These are phyloP conservation scores for Colletotrichum sp. DNA, from an alignment of 2,329 filamentous ascomycete genomes.

Conservation along the genomic window DNA sequence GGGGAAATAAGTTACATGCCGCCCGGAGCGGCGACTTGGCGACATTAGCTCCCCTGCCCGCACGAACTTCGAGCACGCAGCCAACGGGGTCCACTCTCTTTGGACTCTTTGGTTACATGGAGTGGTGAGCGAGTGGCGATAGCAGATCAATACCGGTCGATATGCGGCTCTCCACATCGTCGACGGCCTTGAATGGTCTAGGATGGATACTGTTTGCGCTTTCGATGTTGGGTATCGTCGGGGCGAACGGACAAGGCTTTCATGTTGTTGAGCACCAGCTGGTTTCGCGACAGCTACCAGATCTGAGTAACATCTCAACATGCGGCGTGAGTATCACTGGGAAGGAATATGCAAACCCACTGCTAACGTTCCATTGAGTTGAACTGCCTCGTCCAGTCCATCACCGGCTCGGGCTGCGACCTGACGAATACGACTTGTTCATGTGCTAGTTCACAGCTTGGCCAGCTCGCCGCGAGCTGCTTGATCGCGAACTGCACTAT, in stretches of 20 bases:
- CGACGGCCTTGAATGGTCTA: not conserved
- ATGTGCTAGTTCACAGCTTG: slow-evolving; percentile 7
- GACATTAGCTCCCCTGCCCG: not conserved
- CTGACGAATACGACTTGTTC: slow-evolving; percentile 19
- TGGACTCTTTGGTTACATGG: not conserved
- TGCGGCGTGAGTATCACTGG: not conserved
- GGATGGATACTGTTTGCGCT: not conserved
- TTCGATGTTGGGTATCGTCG: not conserved
- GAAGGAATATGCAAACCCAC: not conserved
- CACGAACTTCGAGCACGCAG: not conserved
- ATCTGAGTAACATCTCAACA: slow-evolving; percentile 9
- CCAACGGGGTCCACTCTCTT: not conserved
- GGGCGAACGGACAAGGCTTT: not conserved
- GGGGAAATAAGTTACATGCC: not conserved
- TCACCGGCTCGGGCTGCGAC: slow-evolving; percentile 11
- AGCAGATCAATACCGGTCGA: not conserved
- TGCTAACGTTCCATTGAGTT: not conserved
- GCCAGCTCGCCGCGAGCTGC: not conserved
- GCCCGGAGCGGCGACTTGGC: not conserved
- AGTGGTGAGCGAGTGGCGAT: not conserved
- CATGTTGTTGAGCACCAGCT: not conserved
- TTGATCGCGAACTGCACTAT: slow-evolving; percentile 19
- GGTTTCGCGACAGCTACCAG: not conserved
- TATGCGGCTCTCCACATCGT: not conserved
- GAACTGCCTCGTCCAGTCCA: slow-evolving; percentile 2